Evolutionary conservation across 192 early-diverging fungal genomes (phyloP).

Genomic region (Backusella westeae): DNA sequence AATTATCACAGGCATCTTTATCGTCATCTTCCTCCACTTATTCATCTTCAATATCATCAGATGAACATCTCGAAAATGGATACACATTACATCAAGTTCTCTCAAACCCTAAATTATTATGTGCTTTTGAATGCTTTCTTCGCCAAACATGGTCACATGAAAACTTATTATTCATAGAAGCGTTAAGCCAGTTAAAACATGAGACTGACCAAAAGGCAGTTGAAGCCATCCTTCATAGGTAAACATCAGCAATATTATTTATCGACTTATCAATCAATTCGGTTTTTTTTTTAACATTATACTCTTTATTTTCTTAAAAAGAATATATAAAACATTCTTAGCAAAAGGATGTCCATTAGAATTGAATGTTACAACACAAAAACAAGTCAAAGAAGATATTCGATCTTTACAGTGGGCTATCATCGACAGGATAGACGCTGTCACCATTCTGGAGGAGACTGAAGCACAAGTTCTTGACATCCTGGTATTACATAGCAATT

Average conservation of each 20-base stretch:
- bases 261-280: background rate
- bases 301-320: constrained; percentile 1
- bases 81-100: constrained; percentile 23
- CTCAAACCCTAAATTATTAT: constrained; percentile 17
- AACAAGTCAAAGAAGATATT: constrained; percentile 4
- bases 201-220: constrained; percentile 20
- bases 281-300: background rate
- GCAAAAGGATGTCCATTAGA: constrained; percentile 20
- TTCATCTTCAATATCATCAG: constrained; percentile 13
- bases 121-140: constrained; percentile 24
- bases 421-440: constrained; percentile 9
- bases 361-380: constrained; percentile 25
- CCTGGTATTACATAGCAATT: constrained; percentile 13
- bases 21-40: background rate
- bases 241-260: background rate
- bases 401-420: constrained; percentile 21
- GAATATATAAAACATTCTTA: constrained; percentile 38
- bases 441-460: constrained; percentile 16
- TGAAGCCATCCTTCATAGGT: constrained; percentile 23
- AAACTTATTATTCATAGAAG: constrained; percentile 36
- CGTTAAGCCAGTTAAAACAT: constrained; percentile 24
- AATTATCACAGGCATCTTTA: constrained; percentile 1
- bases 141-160: constrained; percentile 27
- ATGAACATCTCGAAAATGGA: constrained; percentile 1
- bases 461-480: constrained; percentile 23